A percentile compares a stretch with the other conserved stretches of the same genome.
phyloP scores from a whole-genome alignment of 176 grass and related monocot species.

The Panicum miliaceum region DNA sequence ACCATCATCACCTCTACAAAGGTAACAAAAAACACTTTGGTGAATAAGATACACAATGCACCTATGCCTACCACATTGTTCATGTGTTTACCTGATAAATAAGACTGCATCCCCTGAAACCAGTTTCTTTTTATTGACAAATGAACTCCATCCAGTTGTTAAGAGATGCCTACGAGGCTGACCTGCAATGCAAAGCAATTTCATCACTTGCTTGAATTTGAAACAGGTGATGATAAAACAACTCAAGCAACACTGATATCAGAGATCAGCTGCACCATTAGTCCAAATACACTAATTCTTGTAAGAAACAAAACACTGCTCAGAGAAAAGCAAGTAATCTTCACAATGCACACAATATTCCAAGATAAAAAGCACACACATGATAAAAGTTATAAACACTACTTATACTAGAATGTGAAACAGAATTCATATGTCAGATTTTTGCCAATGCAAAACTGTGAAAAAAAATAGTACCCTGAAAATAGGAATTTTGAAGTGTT shows the following conservation, averaged over 20 bases:
- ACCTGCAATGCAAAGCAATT: slow-evolving; percentile 58
- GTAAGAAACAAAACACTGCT: background rate
- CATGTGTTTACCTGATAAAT: slow-evolving; percentile 72
- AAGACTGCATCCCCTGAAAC: slow-evolving; percentile 90
- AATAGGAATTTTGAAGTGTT: slow-evolving; percentile 11
- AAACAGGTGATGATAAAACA: slow-evolving; percentile 16
- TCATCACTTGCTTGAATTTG: slow-evolving; percentile 15
- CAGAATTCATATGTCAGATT: slow-evolving; percentile 2
- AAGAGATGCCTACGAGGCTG: slow-evolving; percentile 99
- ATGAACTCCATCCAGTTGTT: slow-evolving; percentile 98
- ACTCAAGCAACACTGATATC: background rate
- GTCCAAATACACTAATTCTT: background rate
- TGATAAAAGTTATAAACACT: background rate
- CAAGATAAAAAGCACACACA: background rate
- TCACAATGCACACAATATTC: background rate
- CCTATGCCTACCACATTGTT: background rate
- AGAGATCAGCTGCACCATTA: background rate
- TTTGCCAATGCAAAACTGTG: background rate
- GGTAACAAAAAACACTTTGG: background rate
- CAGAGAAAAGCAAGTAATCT: background rate
- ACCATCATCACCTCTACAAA: slow-evolving; percentile 79
- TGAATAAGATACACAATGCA: slow-evolving; percentile 9
- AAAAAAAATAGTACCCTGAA: background rate
- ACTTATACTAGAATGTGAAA: background rate
- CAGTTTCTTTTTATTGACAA: slow-evolving; percentile 97